These are phyloP conservation scores for Trichoderma lentiforme DNA, from an alignment of 2,329 filamentous ascomycete genomes.

Conservation along the genomic window DNA sequence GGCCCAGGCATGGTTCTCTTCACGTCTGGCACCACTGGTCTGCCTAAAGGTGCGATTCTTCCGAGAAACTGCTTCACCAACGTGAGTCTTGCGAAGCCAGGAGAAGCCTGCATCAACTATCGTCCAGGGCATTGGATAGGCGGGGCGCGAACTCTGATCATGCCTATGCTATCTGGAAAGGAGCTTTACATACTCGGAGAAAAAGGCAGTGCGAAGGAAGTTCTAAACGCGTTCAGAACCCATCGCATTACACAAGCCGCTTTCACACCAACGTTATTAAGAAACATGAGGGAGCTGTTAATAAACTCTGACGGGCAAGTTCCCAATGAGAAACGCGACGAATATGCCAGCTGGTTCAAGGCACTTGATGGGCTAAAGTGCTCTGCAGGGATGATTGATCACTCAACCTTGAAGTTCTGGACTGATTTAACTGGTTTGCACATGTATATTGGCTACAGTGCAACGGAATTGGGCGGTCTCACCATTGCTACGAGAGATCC, in stretches of 20 bases:
- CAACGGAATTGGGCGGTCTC: neutral
- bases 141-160: neutral
- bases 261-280: neutral
- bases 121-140: neutral
- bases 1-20: neutral
- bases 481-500: neutral
- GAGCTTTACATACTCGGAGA: neutral
- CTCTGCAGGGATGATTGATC: neutral
- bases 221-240: neutral
- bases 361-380: neutral
- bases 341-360: neutral
- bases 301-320: neutral
- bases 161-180: neutral
- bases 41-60: neutral
- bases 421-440: neutral
- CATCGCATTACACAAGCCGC: neutral
- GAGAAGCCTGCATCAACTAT: neutral
- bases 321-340: neutral
- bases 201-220: neutral
- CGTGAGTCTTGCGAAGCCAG: neutral
- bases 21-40: neutral
- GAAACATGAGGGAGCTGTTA: neutral
- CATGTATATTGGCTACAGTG: neutral
- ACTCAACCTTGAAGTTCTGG: neutral
- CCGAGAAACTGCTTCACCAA: neutral